Conservation (phyloP, 1,139 yeast genomes). For the Kodamaea sp. region DNA sequence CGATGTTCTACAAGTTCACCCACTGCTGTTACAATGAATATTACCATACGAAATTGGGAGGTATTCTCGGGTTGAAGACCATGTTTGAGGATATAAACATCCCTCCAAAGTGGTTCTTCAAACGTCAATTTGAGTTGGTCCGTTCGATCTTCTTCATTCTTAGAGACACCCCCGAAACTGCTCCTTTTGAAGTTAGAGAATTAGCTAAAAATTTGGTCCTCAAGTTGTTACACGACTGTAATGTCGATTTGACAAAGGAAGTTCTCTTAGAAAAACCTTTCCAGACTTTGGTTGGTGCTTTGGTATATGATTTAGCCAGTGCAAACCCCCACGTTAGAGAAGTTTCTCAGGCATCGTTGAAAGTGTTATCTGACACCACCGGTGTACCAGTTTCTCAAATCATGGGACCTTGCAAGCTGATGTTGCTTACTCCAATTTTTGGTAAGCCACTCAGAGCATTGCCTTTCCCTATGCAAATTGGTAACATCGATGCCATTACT, state of each 20-base stretch:
- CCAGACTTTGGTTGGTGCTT: conserved; percentile 79
- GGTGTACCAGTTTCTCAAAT: conserved; percentile 69
- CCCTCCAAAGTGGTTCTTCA: conserved; percentile 71
- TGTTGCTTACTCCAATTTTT: conserved; percentile 87
- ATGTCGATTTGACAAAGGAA: conserved; percentile 57
- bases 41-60: conserved; percentile 85
- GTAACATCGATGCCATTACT: conserved; percentile 94
- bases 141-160: conserved; percentile 87
- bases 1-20: conserved; percentile 77
- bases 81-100: conserved; percentile 68
- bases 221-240: conserved; percentile 65
- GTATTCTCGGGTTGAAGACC: conserved; percentile 78
- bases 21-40: conserved; percentile 91
- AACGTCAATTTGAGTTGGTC: conserved; percentile 80
- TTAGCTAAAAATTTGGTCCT: conserved; percentile 70
- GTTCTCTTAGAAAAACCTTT: conserved; percentile 71
- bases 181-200: conserved; percentile 75
- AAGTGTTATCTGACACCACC: conserved; percentile 68
- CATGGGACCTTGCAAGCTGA: conserved; percentile 79
- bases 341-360: conserved; percentile 74
- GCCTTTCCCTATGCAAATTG: conserved; percentile 98
- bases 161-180: conserved; percentile 87
- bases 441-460: conserved; percentile 95
- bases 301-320: conserved; percentile 90
- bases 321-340: conserved; percentile 81